Percentiles rank a stretch among this genome's conserved stretches.
phyloP scores from a whole-genome alignment of 805 yeast species.

The Sungouiella thailandica region DNA sequence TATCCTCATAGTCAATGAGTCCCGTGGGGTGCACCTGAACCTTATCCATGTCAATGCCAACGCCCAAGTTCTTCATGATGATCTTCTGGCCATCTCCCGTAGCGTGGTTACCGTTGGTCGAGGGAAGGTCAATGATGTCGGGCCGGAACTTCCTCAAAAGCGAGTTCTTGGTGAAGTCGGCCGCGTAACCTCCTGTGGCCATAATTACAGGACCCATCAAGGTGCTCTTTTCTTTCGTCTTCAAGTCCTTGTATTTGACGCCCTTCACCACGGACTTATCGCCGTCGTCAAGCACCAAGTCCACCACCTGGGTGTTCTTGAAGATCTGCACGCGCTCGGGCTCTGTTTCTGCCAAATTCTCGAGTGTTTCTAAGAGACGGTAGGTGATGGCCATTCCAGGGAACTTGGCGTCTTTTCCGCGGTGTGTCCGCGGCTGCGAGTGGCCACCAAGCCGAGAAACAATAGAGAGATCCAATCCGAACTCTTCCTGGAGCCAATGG shows the following conservation, averaged over 20 bases:
- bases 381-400: constrained; percentile 67
- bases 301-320: constrained; percentile 30
- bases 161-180: constrained; percentile 52
- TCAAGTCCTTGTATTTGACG: constrained; percentile 27
- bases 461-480: constrained; percentile 57
- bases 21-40: constrained; percentile 71
- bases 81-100: constrained; percentile 62
- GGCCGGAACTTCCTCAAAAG: constrained; percentile 53
- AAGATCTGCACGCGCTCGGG: constrained; percentile 34
- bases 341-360: constrained; percentile 19
- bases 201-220: constrained; percentile 54
- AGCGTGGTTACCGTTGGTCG: constrained; percentile 59
- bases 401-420: constrained; percentile 62
- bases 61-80: constrained; percentile 46
- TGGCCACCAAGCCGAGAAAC: constrained; percentile 83
- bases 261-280: constrained; percentile 10
- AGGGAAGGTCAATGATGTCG: constrained; percentile 50
- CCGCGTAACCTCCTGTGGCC: constrained; percentile 67
- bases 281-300: constrained; percentile 31
- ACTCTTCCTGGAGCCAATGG: constrained; percentile 64
- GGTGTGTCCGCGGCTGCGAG: constrained; percentile 73
- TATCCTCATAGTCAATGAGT: constrained; percentile 44
- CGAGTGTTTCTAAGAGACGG: constrained; percentile 21
- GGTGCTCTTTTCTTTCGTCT: constrained; percentile 26
- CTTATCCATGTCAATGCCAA: constrained; percentile 58